phyloP scores from a whole-genome alignment of 176 grass and related monocot species.

The Oropetium thomaeum region DNA sequence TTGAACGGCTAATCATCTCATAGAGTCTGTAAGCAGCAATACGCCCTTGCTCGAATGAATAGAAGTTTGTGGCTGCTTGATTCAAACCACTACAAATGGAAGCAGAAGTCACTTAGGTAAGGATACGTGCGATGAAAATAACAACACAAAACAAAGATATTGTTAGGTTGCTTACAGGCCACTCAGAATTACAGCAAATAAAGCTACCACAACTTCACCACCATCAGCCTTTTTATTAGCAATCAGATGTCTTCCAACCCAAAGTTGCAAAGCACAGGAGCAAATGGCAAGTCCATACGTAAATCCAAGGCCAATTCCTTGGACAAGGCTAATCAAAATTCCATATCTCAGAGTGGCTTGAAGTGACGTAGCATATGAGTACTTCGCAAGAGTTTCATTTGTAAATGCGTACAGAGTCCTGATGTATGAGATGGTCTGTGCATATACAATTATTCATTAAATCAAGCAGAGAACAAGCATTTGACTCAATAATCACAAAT shows the following conservation, averaged over 20 bases:
- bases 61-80: constrained; percentile 99
- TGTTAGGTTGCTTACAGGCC: constrained; percentile 74
- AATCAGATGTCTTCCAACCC: constrained; percentile 87
- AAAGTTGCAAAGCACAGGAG: constrained; percentile 97
- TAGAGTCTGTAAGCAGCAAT: constrained; percentile 98
- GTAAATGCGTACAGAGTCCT: constrained; percentile 91
- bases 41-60: constrained; percentile 97
- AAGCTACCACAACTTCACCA: constrained; percentile 88
- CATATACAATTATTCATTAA: constrained; percentile 12
- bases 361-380: constrained; percentile 98
- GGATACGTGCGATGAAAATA: neutral
- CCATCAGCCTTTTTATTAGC: constrained; percentile 76
- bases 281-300: constrained; percentile 98
- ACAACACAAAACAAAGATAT: neutral
- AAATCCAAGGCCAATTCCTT: constrained; percentile 98
- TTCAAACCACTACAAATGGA: constrained; percentile 78
- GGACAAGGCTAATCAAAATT: constrained; percentile 98
- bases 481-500: constrained; percentile 13
- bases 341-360: constrained; percentile 95
- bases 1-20: constrained; percentile 98
- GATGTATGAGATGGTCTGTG: constrained; percentile 86
- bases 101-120: constrained; percentile 19
- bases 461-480: constrained; percentile 16
- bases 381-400: constrained; percentile 98
- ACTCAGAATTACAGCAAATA: constrained; percentile 94